Evolutionary conservation across 805 yeast species (phyloP), one percentile per base, ranked within the genome.

Genomic region (Helenozyma rhizophorensis): DNA sequence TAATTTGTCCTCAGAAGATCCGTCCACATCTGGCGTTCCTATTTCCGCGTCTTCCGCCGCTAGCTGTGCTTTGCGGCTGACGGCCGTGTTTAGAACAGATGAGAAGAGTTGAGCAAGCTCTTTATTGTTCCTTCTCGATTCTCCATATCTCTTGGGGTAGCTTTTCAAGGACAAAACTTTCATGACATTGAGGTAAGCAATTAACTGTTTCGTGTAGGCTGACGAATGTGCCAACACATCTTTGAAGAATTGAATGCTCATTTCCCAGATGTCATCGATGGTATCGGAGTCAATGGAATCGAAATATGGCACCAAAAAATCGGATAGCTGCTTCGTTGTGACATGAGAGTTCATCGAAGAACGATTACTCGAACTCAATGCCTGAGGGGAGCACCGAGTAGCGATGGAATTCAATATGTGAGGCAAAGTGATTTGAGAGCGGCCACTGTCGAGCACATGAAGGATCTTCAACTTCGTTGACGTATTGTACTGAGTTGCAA

Each of bases 371-470:
- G 58, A 66, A 0, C 53, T 54, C 6, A 60, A 33, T 2, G 50
- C 14, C 29, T 48, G 54, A 0, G 70, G 65, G 19, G 53, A 48
- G 33, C 74, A 62, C 37, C 82, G 60, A 8, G 76, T 61, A 14
- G 57, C 51, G 21, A 82, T 65, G 0, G 84, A 65, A 36, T 74
- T 68, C 43, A 85, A 65, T 4, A 88, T 60, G 45, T 74, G 71
- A 0, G 94, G 89, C 10, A 87, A 61, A 0, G 94, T 83, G 4
- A 75, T 48, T 36, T 78, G 83, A 0, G 95, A 83, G 42, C 84
- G 75, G 6, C 95, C 83, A 1, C 93, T 90, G 58, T 89, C 96
- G 30, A 89, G 60, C 2, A 83, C 80, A 53, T 84, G 87, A n/a
- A 85, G 55, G 2, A 85, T 50, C 43, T 80, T 82, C 46, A 78